phyloP scores from a whole-genome alignment of 2,329 filamentous ascomycete genomes.

The Sphaceloma murrayae region DNA sequence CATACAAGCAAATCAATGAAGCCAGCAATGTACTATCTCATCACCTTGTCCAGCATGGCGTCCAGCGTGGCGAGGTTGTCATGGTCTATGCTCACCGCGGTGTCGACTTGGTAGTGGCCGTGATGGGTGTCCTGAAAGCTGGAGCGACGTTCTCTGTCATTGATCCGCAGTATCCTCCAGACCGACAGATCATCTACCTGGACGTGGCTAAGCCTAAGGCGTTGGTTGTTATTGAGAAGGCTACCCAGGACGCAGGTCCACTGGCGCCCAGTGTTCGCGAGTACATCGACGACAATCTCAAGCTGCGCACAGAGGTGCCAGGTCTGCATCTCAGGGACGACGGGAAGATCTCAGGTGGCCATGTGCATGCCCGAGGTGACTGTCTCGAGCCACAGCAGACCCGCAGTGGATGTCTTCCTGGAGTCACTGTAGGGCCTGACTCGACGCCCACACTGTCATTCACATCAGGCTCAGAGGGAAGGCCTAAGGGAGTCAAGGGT shows the following conservation, averaged over 20 bases:
- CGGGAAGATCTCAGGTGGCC: conserved; percentile 62
- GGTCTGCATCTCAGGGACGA: conserved; percentile 61
- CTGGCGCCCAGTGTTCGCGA: conserved; percentile 50
- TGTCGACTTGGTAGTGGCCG: conserved; percentile 65
- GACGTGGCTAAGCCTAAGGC: conserved; percentile 67
- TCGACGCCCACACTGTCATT: conserved; percentile 61
- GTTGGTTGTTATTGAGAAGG: conserved; percentile 63
- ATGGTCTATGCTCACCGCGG: conserved; percentile 84
- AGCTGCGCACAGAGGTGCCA: conserved; percentile 65
- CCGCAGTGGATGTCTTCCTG: conserved; percentile 50
- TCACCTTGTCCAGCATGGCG: conserved; percentile 63
- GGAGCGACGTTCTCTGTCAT: conserved; percentile 56
- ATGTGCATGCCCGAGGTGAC: conserved; percentile 52
- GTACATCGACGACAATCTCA: conserved; percentile 64
- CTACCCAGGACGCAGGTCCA: conserved; percentile 57
- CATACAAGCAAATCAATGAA: conserved; percentile 78
- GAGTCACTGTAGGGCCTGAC: conserved; percentile 76
- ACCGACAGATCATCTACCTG: conserved; percentile 71
- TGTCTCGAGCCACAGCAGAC: conserved; percentile 49
- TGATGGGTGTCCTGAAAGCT: conserved; percentile 62
- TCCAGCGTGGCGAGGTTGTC: conserved; percentile 74
- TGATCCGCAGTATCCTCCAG: conserved; percentile 74
- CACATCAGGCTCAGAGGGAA: conserved; percentile 59
- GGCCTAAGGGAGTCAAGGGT: conserved; percentile 78
- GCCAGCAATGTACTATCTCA: conserved; percentile 72